Evolutionary conservation across 2,329 filamentous ascomycete species (phyloP).

Genomic region (Diaporthe ilicicola): DNA sequence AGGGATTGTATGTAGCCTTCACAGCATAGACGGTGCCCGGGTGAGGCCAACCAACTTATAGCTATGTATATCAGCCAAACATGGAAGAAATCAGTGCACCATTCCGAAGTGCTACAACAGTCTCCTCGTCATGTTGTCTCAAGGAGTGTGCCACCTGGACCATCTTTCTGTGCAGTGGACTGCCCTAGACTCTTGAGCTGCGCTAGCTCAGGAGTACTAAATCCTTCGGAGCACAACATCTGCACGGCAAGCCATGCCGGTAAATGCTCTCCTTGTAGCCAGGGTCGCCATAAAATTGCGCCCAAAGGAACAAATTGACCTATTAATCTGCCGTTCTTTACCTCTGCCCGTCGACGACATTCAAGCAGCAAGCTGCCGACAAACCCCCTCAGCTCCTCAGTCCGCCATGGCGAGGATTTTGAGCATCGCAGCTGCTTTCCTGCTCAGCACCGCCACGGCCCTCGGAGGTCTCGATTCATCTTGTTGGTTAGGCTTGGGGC

Average conservation of each 20-base stretch:
- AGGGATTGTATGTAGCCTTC: too few relatives aligned
- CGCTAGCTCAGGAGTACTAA: conserved; percentile 12
- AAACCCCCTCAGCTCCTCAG: background rate
- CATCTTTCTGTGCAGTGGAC: background rate
- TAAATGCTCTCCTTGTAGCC: background rate
- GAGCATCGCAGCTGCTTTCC: background rate
- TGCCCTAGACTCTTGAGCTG: background rate
- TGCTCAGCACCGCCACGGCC: conserved; percentile 1
- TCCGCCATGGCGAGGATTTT: conserved; percentile 1
- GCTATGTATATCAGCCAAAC: background rate
- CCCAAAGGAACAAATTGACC: background rate
- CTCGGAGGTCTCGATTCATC: background rate
- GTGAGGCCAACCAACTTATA: background rate
- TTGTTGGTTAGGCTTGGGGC: too few relatives aligned
- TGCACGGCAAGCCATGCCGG: conserved; percentile 3
- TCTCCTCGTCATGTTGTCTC: background rate
- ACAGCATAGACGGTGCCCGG: too few relatives aligned
- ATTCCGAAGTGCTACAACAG: background rate
- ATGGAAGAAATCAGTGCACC: background rate
- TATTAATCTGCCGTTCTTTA: background rate
- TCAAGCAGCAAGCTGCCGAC: background rate
- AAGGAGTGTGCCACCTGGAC: background rate
- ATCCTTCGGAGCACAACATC: background rate
- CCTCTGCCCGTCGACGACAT: background rate
- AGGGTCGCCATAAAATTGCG: background rate